Conservation (phyloP, 805 yeast genomes). For the Suhomyces xylopsoci region DNA sequence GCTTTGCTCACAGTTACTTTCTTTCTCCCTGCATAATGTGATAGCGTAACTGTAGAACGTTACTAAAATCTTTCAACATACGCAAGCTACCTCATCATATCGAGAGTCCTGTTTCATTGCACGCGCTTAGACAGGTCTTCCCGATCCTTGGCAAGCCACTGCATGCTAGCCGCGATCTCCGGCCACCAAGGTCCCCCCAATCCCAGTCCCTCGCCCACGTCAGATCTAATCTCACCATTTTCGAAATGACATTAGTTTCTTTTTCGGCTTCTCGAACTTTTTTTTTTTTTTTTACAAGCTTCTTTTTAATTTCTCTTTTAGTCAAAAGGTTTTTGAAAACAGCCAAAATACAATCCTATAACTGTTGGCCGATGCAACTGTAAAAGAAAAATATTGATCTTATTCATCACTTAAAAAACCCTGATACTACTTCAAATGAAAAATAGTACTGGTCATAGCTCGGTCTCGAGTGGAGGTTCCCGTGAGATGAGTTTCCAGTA, state of each 20-base stretch:
- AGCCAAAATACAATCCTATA: background rate
- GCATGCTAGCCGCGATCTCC: background rate
- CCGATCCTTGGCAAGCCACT: background rate
- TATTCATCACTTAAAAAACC: background rate
- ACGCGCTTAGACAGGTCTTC: background rate
- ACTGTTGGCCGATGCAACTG: background rate
- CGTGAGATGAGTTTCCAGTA: constrained; percentile 3
- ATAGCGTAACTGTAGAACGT: background rate
- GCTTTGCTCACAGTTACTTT: background rate
- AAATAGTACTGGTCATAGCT: background rate
- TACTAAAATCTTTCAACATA: background rate
- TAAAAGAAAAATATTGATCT: background rate
- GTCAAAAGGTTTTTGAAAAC: background rate
- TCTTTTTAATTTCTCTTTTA: constrained; percentile 1
- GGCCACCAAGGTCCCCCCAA: background rate
- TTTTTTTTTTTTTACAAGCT: background rate
- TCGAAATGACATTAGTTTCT: background rate
- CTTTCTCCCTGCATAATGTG: background rate
- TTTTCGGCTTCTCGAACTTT: constrained; percentile 6
- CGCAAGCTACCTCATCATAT: background rate
- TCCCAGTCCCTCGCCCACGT: background rate
- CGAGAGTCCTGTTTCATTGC: no score
- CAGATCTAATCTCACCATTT: background rate
- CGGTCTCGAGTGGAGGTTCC: background rate
- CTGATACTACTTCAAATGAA: background rate